Conservation (phyloP, 2,329 filamentous ascomycete species). For the Trichoderma brevicompactum region DNA sequence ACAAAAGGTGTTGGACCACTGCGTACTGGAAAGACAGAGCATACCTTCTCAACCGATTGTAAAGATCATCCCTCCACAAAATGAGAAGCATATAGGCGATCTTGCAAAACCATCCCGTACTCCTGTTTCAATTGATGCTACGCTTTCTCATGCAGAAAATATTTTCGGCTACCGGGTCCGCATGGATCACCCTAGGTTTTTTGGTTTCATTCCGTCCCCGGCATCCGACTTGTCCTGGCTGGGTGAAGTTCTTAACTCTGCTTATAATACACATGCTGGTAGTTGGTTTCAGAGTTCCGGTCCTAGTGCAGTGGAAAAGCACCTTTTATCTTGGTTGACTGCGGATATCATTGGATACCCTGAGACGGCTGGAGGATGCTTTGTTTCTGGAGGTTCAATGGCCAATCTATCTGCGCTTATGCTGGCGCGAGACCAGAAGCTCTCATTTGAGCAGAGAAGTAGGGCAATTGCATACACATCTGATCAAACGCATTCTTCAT, state of each 20-base stretch:
- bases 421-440: conserved; percentile 31
- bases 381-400: conserved; percentile 37
- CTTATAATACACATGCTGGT: conserved; percentile 34
- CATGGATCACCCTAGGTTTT: conserved; percentile 31
- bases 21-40: conserved; percentile 1
- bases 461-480: conserved; percentile 31
- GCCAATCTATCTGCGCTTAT: conserved; percentile 36
- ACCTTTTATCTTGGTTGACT: conserved; percentile 33
- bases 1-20: not conserved
- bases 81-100: not conserved
- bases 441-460: conserved; percentile 23
- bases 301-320: conserved; percentile 35
- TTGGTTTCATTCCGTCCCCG: conserved; percentile 36
- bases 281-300: conserved; percentile 35
- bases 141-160: not conserved
- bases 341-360: conserved; percentile 29
- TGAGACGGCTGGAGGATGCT: conserved; percentile 32
- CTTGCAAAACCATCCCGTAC: not conserved
- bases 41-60: conserved; percentile 1
- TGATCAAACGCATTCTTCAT: conserved; percentile 32
- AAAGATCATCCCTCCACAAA: not conserved
- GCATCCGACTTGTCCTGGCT: conserved; percentile 36
- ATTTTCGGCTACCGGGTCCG: conserved; percentile 28
- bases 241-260: conserved; percentile 32
- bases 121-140: not conserved